Evolutionary conservation across 768 basidiomycete genomes (phyloP).

Genomic region (Mycena sanguinolenta): DNA sequence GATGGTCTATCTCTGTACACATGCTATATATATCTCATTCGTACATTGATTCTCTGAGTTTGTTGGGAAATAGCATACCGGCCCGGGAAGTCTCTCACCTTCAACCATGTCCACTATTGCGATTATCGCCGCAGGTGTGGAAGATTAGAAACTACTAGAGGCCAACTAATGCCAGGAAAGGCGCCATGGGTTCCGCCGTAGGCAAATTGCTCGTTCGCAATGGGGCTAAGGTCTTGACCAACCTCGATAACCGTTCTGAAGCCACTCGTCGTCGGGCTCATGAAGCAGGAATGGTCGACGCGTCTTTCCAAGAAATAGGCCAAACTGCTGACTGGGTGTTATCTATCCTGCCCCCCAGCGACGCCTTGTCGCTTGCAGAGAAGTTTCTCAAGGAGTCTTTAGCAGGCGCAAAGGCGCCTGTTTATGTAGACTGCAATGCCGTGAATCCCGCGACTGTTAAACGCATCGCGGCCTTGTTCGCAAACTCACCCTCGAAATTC

Average conservation of each 20-base stretch:
- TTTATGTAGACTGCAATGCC: constrained; percentile 72
- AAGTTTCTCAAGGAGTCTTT: constrained; percentile 49
- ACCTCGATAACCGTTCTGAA: constrained; percentile 66
- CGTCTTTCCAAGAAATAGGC: constrained; percentile 46
- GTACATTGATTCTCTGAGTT: neutral
- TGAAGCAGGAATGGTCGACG: constrained; percentile 63
- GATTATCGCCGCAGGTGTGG: constrained; percentile 27
- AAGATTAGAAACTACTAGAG: neutral
- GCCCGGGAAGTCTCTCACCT: too few relatives aligned
- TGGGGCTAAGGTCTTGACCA: constrained; percentile 69
- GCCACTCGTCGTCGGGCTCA: constrained; percentile 62
- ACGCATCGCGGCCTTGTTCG: constrained; percentile 61
- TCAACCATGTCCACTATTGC: constrained; percentile 28
- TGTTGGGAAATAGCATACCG: too few relatives aligned
- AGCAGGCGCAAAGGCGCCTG: constrained; percentile 38
- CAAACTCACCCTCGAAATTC: constrained; percentile 53
- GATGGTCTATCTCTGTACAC: too few relatives aligned
- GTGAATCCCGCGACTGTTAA: constrained; percentile 65
- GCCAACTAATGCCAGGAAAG: constrained; percentile 35
- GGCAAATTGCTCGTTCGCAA: constrained; percentile 59
- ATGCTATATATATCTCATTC: neutral
- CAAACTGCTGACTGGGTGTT: constrained; percentile 60
- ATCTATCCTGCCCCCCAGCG: constrained; percentile 70
- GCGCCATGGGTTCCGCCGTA: constrained; percentile 73
- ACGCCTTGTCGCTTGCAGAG: constrained; percentile 61